Conservation (phyloP, 2,329 filamentous ascomycete genomes). For the Cordyceps farinosa region DNA sequence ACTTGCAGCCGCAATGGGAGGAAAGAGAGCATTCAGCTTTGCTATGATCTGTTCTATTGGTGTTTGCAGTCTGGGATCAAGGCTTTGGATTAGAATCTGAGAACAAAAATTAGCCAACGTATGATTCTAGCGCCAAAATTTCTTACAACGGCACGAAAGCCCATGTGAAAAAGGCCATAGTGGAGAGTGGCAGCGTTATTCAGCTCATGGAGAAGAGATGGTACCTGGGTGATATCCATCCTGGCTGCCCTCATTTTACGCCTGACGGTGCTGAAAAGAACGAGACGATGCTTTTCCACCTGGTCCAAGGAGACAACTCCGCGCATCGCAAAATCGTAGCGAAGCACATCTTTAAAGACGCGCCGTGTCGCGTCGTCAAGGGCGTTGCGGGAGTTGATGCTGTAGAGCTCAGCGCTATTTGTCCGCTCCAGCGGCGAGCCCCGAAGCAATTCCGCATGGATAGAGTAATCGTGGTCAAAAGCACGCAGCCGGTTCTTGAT, state of each 20-base stretch:
- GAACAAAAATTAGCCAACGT: background rate
- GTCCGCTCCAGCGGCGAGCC: background rate
- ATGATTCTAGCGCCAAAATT: background rate
- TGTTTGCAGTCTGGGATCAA: conserved; percentile 18
- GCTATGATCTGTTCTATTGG: conserved; percentile 25
- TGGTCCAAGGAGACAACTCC: conserved; percentile 32
- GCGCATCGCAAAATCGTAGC: conserved; percentile 26
- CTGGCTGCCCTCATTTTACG: conserved; percentile 15
- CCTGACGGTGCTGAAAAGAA: conserved; percentile 1
- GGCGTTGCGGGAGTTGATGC: conserved; percentile 29
- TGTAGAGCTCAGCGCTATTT: background rate
- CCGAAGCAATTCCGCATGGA: background rate
- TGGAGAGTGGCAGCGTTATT: conserved; percentile 27
- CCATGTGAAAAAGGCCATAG: conserved; percentile 32
- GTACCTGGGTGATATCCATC: conserved; percentile 18
- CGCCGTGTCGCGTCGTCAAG: conserved; percentile 24
- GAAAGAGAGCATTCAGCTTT: conserved; percentile 35
- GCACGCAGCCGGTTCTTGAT: conserved; percentile 29
- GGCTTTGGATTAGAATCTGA: conserved; percentile 29
- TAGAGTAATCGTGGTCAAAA: conserved; percentile 29
- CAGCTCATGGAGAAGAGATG: conserved; percentile 29
- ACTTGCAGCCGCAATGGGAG: conserved; percentile 25
- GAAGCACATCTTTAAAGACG: conserved; percentile 28
- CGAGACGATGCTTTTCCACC: conserved; percentile 31
- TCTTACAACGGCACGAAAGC: conserved; percentile 33